Evolutionary conservation across 257 asterid species (phyloP), one percentile per base, ranked within the genome.

Genomic region (Agastache rugosa): DNA sequence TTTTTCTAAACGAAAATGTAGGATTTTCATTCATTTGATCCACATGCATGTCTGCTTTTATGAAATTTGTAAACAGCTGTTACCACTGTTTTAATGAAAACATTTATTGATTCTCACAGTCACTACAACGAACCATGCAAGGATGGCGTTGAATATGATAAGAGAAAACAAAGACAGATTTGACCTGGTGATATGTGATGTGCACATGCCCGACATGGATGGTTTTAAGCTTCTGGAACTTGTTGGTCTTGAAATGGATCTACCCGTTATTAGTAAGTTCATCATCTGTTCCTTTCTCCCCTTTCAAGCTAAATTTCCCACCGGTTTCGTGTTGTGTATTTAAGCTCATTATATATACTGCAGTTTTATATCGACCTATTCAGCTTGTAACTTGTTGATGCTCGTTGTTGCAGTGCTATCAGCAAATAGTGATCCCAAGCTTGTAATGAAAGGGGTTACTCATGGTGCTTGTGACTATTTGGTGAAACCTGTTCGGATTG

Each of bases 381-480:
- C 60, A 39, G n/a, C 59, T 71, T 67, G 61, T 71, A 22, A 11
- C 63, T 25, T 76, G 53, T 50, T 41, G 55, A 62, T 45, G 63
- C 22, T 59, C 50, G 47, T 67, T 71, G 78, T 71, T 44, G 50
- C 89, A 93, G 98, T 93, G 98, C 61, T 93, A 83, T 93, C 98
- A 8, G 96, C 82, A 16, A 86, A 89, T 67, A 77, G 92, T 34
- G 97, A 89, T 66, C 84, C 91, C 59, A 83, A 84, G 68, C 92
- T 85, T 67, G 98, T 93, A 67, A 82, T 83, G 96, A 88, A 91
- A 83, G 97, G 98, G 68, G 82, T 93, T 11, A 81, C 86, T 41
- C 97, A 89, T 34, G 98, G 97, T 51, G 98, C 98, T 60, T 89
- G 98, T 34, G 98, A 93, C 79, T 93, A 93, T 83, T 75, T 93